phyloP scores from a whole-genome alignment of 2,329 filamentous ascomycete species.

The Colletotrichum sublineola region DNA sequence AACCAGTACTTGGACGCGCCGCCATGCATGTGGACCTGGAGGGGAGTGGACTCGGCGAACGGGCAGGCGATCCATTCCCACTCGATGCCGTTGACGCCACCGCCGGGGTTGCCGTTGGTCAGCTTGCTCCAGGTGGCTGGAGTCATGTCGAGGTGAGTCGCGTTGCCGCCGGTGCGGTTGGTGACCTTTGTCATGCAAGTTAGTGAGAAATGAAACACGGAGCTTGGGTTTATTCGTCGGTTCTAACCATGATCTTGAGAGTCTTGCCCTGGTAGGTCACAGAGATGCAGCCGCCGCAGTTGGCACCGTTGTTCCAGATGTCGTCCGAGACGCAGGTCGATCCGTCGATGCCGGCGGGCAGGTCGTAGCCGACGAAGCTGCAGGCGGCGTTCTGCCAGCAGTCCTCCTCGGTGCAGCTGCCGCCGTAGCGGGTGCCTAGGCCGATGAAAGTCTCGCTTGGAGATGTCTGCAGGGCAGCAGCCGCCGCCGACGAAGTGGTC shows the following conservation, averaged over 20 bases:
- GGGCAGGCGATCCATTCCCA: neutral
- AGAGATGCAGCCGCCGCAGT: neutral
- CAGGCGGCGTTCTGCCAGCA: conserved; percentile 32
- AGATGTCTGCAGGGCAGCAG: neutral
- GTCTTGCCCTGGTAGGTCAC: neutral
- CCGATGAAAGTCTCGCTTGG: neutral
- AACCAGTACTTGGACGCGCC: conserved; percentile 43
- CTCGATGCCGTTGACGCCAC: neutral
- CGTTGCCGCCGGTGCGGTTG: conserved; percentile 1
- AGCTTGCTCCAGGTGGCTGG: neutral
- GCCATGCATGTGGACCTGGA: conserved; percentile 42
- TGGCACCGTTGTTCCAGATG: neutral
- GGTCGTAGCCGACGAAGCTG: conserved; percentile 27
- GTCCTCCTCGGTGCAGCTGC: neutral
- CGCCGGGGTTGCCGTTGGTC: neutral
- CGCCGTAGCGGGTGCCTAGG: neutral
- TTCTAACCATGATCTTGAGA: neutral
- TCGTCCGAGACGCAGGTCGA: neutral
- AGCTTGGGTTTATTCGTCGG: neutral
- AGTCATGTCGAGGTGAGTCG: neutral
- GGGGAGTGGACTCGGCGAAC: neutral
- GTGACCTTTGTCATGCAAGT: neutral
- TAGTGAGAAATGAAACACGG: neutral
- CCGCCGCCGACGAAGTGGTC: neutral
- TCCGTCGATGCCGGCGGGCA: neutral